Evolutionary conservation across 805 yeast genomes (phyloP), one percentile per base, ranked within the genome.

Genomic region (Kluyveromyces dobzhanskii): DNA sequence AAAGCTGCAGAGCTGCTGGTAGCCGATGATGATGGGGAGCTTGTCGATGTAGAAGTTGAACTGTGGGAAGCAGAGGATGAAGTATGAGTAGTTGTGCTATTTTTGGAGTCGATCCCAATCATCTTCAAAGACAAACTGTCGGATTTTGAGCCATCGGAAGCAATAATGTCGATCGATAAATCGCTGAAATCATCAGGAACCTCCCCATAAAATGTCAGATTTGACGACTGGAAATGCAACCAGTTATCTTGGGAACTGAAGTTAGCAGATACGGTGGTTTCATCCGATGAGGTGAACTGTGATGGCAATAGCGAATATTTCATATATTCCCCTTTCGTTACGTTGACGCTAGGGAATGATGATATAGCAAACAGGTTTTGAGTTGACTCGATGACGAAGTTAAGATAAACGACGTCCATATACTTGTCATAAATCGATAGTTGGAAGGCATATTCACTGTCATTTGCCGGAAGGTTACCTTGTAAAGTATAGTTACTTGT

Each of bases 141-240:
- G 2, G 56, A 41, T 10, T 54, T 36, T 7, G 69, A 57, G 30
- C 61, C 55, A 43, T 61, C 54, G 4, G 54, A 42, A 0, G 78
- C 71, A 4, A 56, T 54, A 23, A 80, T 57, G 2, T 61, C 61
- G 19, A 79, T 63, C 0, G 50, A 36, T 12, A 70, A 42, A 3
- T 47, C 40, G 12, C 69, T 66, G 30, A 78, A 73, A 46, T 67
- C 61, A 4, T 54, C 48, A 3, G 86, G 85, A 16, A 80, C 82
- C 13, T 61, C 54, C 21, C 98, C 98, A 29, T 61, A 57, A 40
- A 90, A 69, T 0, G 94, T 80, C 55, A 72, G 64, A 53, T 82
- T 85, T 9, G 70, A 46, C 32, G 62, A 49, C 56, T 78, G 73
- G 55, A 73, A 87, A 1, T 65, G 49, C 35, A 90, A 65, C 97